Evolutionary conservation across 352 stramenopile species (phyloP).

Genomic region (Pythium dissotocum): DNA sequence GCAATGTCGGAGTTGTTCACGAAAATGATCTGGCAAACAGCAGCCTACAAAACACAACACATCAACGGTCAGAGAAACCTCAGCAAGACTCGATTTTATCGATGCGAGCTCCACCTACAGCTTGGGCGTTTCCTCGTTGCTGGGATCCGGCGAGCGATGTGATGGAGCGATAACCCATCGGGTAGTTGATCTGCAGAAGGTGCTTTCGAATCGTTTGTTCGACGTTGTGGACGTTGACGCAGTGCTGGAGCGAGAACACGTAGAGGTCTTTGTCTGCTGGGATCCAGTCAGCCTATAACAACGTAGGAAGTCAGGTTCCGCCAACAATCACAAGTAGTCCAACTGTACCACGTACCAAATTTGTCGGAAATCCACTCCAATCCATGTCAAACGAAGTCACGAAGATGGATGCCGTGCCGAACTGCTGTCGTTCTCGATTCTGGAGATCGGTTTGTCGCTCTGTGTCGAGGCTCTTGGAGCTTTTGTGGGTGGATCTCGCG

Average conservation of each 20-base stretch:
- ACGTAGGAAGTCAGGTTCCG: background rate
- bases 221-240: slow-evolving; percentile 57
- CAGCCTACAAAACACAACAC: slow-evolving; percentile 35
- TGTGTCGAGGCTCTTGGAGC: slow-evolving; percentile 34
- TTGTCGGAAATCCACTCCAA: slow-evolving; percentile 62
- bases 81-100: slow-evolving; percentile 8
- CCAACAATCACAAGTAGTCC: background rate
- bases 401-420: slow-evolving; percentile 76
- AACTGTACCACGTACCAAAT: slow-evolving; percentile 39
- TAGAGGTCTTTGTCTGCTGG: slow-evolving; percentile 76
- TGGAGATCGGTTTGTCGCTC: slow-evolving; percentile 37
- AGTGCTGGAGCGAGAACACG: slow-evolving; percentile 83
- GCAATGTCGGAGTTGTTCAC: slow-evolving; percentile 82
- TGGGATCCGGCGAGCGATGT: slow-evolving; percentile 74
- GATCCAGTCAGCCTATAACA: slow-evolving; percentile 63
- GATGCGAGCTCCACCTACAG: slow-evolving; percentile 41
- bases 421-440: slow-evolving; percentile 56
- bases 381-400: slow-evolving; percentile 86
- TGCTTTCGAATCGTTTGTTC: slow-evolving; percentile 72
- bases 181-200: slow-evolving; percentile 77
- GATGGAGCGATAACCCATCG: slow-evolving; percentile 76
- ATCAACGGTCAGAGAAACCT: background rate
- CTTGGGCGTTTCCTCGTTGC: slow-evolving; percentile 54
- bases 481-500: slow-evolving; percentile 11
- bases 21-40: slow-evolving; percentile 84